Percentiles rank a stretch among this genome's conserved stretches.
Conservation (phyloP, 768 basidiomycete species). For the Leucocoprinus leucothites region DNA sequence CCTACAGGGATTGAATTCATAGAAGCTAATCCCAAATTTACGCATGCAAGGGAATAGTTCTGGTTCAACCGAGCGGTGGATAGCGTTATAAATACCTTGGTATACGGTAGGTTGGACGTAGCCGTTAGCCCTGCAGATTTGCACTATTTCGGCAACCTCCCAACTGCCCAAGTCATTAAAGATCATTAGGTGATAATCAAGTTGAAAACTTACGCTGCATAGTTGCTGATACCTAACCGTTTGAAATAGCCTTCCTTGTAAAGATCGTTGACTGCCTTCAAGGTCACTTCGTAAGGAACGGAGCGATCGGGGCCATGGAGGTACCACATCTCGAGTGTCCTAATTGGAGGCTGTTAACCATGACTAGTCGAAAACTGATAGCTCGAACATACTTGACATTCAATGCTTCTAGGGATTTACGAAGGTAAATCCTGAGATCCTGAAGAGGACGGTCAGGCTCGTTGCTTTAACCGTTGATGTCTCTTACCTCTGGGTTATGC, state of each 20-base stretch:
- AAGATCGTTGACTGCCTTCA: slow-evolving; percentile 50
- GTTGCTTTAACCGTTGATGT: background rate
- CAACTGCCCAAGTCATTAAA: no score
- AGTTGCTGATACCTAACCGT: slow-evolving; percentile 65
- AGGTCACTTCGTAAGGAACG: slow-evolving; percentile 54
- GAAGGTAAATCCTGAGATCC: slow-evolving; percentile 47
- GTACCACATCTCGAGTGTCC: slow-evolving; percentile 49
- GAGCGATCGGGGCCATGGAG: slow-evolving; percentile 59
- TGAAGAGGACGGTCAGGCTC: slow-evolving; percentile 8
- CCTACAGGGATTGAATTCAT: slow-evolving; percentile 59
- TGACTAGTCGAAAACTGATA: no score
- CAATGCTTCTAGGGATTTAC: slow-evolving; percentile 33
- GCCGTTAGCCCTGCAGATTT: slow-evolving; percentile 51
- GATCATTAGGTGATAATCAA: no score
- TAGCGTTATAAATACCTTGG: slow-evolving; percentile 43
- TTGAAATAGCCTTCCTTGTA: slow-evolving; percentile 59
- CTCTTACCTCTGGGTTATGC: slow-evolving; percentile 29
- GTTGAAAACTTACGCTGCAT: slow-evolving; percentile 36
- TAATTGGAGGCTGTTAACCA: slow-evolving; percentile 14
- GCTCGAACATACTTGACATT: no score
- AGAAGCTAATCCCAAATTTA: slow-evolving; percentile 54
- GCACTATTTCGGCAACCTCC: slow-evolving; percentile 28
- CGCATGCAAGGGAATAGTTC: slow-evolving; percentile 54
- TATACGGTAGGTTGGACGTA: slow-evolving; percentile 56
- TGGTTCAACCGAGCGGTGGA: slow-evolving; percentile 37